Evolutionary conservation across 2,329 filamentous ascomycete genomes (phyloP).

Genomic region (Tolypocladium ophioglossoides): DNA sequence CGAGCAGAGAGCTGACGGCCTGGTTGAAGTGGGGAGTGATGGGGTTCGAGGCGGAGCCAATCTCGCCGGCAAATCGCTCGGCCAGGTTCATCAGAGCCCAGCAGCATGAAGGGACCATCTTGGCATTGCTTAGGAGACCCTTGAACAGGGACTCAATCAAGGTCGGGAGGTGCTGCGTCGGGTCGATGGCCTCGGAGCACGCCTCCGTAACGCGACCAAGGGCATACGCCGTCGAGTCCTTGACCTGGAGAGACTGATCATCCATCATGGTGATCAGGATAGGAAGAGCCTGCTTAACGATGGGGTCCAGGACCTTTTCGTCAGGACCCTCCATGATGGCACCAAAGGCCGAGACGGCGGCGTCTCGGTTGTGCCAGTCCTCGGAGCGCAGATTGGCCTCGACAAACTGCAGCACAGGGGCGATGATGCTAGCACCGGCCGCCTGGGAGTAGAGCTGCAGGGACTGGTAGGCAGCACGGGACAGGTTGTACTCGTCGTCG

Average conservation of each 20-base stretch:
- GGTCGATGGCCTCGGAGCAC: conserved; percentile 85
- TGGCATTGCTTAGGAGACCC: conserved; percentile 79
- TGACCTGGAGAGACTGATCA: conserved; percentile 78
- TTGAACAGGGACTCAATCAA: conserved; percentile 84
- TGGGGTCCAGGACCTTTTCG: conserved; percentile 79
- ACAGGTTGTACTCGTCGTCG: conserved; percentile 96
- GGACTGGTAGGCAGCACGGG: conserved; percentile 91
- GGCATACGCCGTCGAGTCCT: conserved; percentile 92
- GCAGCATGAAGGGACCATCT: conserved; percentile 97
- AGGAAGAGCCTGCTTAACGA: conserved; percentile 90
- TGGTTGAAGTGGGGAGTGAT: conserved; percentile 89
- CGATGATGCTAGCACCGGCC: conserved; percentile 73
- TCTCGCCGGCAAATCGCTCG: conserved; percentile 85
- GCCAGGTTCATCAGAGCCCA: conserved; percentile 98
- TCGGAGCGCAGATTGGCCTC: conserved; percentile 82
- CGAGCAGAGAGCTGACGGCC: conserved; percentile 74
- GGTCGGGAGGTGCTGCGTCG: conserved; percentile 67
- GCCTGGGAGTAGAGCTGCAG: conserved; percentile 91
- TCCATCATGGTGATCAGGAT: conserved; percentile 90
- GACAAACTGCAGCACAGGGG: conserved; percentile 80
- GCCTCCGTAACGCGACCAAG: conserved; percentile 93
- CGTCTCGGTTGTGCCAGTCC: conserved; percentile 92
- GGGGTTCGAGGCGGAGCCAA: conserved; percentile 65
- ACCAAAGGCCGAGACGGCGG: conserved; percentile 92
- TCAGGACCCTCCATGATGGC: conserved; percentile 99